Evolutionary conservation across 2,329 filamentous ascomycete species (phyloP).

Genomic region (Nothophoma quercina): DNA sequence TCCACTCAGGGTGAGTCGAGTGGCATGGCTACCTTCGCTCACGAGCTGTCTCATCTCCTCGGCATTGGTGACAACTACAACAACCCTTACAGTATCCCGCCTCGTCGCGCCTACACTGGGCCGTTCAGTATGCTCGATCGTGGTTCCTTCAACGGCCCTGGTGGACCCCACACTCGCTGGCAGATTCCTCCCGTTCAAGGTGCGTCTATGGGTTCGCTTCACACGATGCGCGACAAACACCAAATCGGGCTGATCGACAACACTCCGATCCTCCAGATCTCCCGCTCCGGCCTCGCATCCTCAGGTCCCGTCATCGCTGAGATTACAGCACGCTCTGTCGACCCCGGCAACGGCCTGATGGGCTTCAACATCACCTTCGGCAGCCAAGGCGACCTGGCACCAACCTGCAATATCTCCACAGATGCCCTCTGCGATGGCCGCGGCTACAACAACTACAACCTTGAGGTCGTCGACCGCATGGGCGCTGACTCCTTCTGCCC

Average conservation of each 20-base stretch:
- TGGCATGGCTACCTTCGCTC: conserved; percentile 62
- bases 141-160: conserved; percentile 62
- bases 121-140: conserved; percentile 63
- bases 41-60: conserved; percentile 62
- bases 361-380: conserved; percentile 59
- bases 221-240: conserved; percentile 63
- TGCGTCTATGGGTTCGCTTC: conserved; percentile 59
- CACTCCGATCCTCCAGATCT: conserved; percentile 56
- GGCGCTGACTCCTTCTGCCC: conserved; percentile 62
- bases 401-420: conserved; percentile 52
- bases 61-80: conserved; percentile 65
- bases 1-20: conserved; percentile 63
- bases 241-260: conserved; percentile 59
- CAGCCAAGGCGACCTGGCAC: conserved; percentile 52
- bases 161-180: conserved; percentile 62
- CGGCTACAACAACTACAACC: conserved; percentile 59
- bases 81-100: conserved; percentile 59
- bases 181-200: conserved; percentile 60
- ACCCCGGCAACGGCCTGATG: conserved; percentile 52
- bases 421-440: conserved; percentile 62
- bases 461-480: conserved; percentile 64
- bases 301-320: conserved; percentile 57
- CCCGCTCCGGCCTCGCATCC: conserved; percentile 52
- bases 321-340: conserved; percentile 59
- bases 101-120: conserved; percentile 59